Evolutionary conservation across 2,329 filamentous ascomycete species (phyloP).

Genomic region (Golovinomyces cichoracearum): DNA sequence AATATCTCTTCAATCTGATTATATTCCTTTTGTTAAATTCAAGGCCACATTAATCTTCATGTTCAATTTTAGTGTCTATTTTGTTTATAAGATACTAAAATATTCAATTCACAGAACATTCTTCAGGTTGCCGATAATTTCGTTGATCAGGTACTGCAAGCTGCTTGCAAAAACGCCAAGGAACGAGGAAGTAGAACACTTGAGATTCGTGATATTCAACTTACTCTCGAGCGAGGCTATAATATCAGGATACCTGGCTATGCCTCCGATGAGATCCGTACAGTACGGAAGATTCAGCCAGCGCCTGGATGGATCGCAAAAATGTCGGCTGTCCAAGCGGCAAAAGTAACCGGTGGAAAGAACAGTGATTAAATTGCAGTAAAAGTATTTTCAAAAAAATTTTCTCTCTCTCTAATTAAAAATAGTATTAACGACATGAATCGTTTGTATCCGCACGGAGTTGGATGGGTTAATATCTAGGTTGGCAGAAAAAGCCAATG

Average conservation of each 20-base stretch:
- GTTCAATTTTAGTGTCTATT: too few relatives aligned
- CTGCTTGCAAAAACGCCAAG: slow-evolving; percentile 76
- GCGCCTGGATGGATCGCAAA: slow-evolving; percentile 78
- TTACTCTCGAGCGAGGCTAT: slow-evolving; percentile 61
- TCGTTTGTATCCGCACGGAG: too few relatives aligned
- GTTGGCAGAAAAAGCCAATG: too few relatives aligned
- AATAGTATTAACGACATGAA: too few relatives aligned
- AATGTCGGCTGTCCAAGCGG: slow-evolving; percentile 87
- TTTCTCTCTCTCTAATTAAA: too few relatives aligned
- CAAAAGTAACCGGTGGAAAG: slow-evolving; percentile 42
- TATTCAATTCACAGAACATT: slow-evolving; percentile 35
- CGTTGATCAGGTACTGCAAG: slow-evolving; percentile 68
- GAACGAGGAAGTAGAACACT: slow-evolving; percentile 72
- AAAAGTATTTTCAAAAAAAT: too few relatives aligned
- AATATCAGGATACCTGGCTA: slow-evolving; percentile 88
- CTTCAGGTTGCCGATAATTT: slow-evolving; percentile 82
- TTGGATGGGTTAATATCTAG: too few relatives aligned
- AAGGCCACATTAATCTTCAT: too few relatives aligned
- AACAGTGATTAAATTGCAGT: slow-evolving; percentile 10
- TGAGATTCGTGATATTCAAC: slow-evolving; percentile 66
- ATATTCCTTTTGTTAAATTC: too few relatives aligned
- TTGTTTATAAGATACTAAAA: slow-evolving; percentile 2
- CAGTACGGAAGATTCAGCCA: slow-evolving; percentile 78
- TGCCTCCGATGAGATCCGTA: slow-evolving; percentile 77
- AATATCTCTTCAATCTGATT: too few relatives aligned